phyloP scores from a whole-genome alignment of 495 filamentous ascomycete genomes.

The Daldinia decipiens region DNA sequence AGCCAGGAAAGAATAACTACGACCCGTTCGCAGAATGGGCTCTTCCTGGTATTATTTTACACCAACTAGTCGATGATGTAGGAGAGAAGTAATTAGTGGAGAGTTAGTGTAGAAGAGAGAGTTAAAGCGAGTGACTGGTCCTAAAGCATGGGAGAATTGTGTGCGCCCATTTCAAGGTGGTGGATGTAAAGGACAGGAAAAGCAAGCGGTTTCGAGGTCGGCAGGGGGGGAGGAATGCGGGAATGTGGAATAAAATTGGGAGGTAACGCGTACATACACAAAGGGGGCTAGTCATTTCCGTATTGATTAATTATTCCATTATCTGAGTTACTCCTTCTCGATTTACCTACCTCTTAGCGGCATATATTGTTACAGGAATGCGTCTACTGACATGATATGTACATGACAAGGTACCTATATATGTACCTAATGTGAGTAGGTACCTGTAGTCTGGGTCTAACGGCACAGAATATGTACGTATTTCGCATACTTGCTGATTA shows the following conservation, averaged over 20 bases:
- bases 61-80: slow-evolving; percentile 27
- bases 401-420: background rate
- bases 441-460: background rate
- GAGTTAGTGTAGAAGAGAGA: slow-evolving; percentile 4
- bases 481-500: background rate
- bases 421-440: background rate
- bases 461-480: background rate
- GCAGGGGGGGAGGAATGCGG: background rate
- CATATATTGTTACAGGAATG: slow-evolving; percentile 7
- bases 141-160: slow-evolving; percentile 7
- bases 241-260: slow-evolving; percentile 9
- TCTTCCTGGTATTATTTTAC: slow-evolving; percentile 18
- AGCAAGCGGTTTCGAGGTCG: slow-evolving; percentile 6
- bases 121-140: slow-evolving; percentile 9
- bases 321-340: slow-evolving; percentile 10
- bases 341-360: slow-evolving; percentile 1
- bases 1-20: slow-evolving; percentile 16
- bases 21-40: slow-evolving; percentile 44
- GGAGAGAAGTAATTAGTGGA: slow-evolving; percentile 26
- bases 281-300: slow-evolving; percentile 11
- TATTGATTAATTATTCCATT: slow-evolving; percentile 19
- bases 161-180: slow-evolving; percentile 2
- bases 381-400: background rate
- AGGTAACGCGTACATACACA: slow-evolving; percentile 2
- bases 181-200: slow-evolving; percentile 7